Evolutionary conservation across 106 monocot genomes (phyloP), one percentile per base, ranked within the genome.

Genomic region (Dioscorea alata): DNA sequence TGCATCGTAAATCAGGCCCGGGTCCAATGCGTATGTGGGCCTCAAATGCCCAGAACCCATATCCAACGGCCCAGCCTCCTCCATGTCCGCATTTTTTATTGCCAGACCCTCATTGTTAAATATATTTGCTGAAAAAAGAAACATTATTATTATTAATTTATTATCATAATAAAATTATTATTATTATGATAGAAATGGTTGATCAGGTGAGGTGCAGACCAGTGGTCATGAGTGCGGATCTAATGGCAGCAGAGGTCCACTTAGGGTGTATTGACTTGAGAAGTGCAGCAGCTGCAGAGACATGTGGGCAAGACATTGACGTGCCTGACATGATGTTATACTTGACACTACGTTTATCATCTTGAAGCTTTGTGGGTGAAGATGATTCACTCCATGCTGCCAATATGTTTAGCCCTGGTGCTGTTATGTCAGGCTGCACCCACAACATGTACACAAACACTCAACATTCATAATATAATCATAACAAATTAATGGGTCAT

Each of bases 281-380:
- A 19, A 82, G 80, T 4, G 75, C 83, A 4, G 82, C 85, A 18
- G 73, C 57, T 20, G 87, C 90, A 9, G 90, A 68, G 0, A 87
- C 90, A 34, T 94, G 94, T 12, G 94, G 94, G 78, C 94, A 94
- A 20, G 94, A 80, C 94, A 94, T 94, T 17, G 94, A 94, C 2
- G 94, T 94, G 19, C 94, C 94, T 0, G 94, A 94, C 57, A 87
- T 33, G 6, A 94, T 63, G 68, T 94, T 94, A 69, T 87, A 90
- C 65, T 85, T 90, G 4, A 87, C 87, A 2, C 54, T 54, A 19
- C 94, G 71, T 14, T 61, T 12, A 62, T 94, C 90, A 10, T 24
- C 74, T 2, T 82, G 73, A 8, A 90, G 84, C 83, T 90, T 94
- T 9, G 94, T 90, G 4, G 87, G 84, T 1, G 84, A 59, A 4